phyloP scores from a whole-genome alignment of 2,329 filamentous ascomycete genomes.

The Pestalotiopsis fici region DNA sequence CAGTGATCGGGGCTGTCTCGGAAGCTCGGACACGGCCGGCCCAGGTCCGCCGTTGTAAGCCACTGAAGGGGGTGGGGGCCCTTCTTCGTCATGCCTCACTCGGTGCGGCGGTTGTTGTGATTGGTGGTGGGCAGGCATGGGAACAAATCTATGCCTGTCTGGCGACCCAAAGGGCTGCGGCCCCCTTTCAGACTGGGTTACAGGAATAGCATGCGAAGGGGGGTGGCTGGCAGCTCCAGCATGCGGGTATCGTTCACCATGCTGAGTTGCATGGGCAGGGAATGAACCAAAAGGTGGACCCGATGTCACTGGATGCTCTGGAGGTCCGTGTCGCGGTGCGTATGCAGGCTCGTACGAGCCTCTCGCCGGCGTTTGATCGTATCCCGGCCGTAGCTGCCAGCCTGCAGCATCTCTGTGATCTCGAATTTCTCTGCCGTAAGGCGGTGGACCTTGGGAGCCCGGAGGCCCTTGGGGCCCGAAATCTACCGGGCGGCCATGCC shows the following conservation, averaged over 20 bases:
- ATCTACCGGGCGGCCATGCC: constrained; percentile 45
- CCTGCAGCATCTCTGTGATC: constrained; percentile 25
- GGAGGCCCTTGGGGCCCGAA: constrained; percentile 40
- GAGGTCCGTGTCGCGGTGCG: constrained; percentile 34
- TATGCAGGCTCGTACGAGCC: constrained; percentile 43
- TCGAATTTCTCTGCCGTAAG: constrained; percentile 34
- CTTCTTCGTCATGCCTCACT: constrained; percentile 46
- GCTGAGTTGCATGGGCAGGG: constrained; percentile 35
- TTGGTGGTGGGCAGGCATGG: constrained; percentile 33
- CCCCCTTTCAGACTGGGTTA: constrained; percentile 25
- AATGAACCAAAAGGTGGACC: constrained; percentile 39
- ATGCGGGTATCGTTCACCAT: constrained; percentile 40
- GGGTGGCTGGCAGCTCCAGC: constrained; percentile 29
- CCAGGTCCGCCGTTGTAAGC: constrained; percentile 48
- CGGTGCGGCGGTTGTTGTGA: constrained; percentile 37
- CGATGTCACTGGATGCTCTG: constrained; percentile 48
- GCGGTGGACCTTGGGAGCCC: constrained; percentile 30
- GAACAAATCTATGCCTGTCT: constrained; percentile 47
- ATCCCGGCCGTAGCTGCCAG: constrained; percentile 39
- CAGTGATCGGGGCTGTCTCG: constrained; percentile 37
- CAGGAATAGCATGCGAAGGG: constrained; percentile 31
- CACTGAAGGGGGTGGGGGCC: constrained; percentile 49
- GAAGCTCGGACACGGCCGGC: constrained; percentile 41
- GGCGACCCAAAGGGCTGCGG: constrained; percentile 49
- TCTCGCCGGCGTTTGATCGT: constrained; percentile 39